Conservation (phyloP, 257 asterid genomes). For the Haberlea rhodopensis region DNA sequence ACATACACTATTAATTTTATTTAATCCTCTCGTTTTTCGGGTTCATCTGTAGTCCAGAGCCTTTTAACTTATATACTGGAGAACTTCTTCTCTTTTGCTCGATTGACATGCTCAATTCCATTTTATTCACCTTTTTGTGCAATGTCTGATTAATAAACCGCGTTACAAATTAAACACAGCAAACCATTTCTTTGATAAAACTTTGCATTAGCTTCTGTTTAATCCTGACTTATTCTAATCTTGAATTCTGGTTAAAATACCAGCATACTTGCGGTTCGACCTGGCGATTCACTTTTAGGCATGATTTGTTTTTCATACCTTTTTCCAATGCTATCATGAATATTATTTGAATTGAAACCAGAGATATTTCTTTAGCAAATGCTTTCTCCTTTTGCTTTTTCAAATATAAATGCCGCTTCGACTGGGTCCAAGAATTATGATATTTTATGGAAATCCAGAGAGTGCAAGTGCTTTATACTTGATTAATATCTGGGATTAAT, state of each 20-base stretch:
- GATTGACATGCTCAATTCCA: too few species aligned
- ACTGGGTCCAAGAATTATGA: conserved; percentile 36
- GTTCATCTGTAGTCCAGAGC: not conserved
- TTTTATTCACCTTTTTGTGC: too few species aligned
- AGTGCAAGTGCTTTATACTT: conserved; percentile 25
- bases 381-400: conserved; percentile 36
- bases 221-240: not conserved
- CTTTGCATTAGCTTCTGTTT: not conserved
- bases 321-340: conserved; percentile 32
- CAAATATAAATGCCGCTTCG: conserved; percentile 25
- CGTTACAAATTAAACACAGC: too few species aligned
- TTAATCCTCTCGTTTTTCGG: not conserved
- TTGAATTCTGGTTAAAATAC: not conserved
- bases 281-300: conserved; percentile 1
- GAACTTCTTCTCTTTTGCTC: too few species aligned
- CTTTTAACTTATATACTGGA: not conserved
- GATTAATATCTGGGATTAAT: conserved; percentile 1
- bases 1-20: not conserved
- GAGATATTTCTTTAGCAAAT: conserved; percentile 30
- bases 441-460: conserved; percentile 6
- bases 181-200: not conserved
- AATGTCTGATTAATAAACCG: too few species aligned
- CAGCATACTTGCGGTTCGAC: conserved; percentile 21
- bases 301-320: conserved; percentile 27
- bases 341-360: conserved; percentile 36